Conservation (phyloP, 768 basidiomycete species). For the Amanita polypyramis region DNA sequence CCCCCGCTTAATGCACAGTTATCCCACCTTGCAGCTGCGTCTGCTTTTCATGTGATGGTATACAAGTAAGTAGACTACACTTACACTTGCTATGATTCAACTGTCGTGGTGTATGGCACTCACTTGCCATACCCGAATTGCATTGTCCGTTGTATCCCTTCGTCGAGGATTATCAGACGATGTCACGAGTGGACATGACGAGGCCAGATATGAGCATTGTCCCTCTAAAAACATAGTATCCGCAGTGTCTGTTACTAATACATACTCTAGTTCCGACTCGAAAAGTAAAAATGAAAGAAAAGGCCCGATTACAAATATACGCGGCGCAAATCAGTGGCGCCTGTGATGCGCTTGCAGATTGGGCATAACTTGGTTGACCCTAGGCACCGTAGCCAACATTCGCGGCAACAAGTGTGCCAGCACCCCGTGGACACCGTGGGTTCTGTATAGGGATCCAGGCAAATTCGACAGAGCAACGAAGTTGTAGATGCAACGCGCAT, state of each 20-base stretch:
- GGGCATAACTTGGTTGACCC: slow-evolving; percentile 77
- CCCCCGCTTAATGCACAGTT: not conserved
- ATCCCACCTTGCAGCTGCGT: not conserved
- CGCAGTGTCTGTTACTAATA: slow-evolving; percentile 6
- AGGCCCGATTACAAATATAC: slow-evolving; percentile 46
- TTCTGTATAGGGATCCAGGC: slow-evolving; percentile 67
- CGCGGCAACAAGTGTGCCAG: slow-evolving; percentile 79
- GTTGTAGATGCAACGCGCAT: slow-evolving; percentile 29
- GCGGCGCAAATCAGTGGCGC: slow-evolving; percentile 62
- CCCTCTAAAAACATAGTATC: slow-evolving; percentile 6
- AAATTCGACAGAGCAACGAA: slow-evolving; percentile 59
- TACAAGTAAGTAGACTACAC: not conserved
- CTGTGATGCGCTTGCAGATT: slow-evolving; percentile 80
- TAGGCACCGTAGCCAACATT: slow-evolving; percentile 79
- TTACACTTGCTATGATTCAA: slow-evolving; percentile 7
- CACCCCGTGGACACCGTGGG: slow-evolving; percentile 77
- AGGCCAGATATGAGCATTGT: slow-evolving; percentile 83
- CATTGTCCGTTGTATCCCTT: slow-evolving; percentile 35
- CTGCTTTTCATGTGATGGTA: not conserved
- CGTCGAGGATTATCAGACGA: slow-evolving; percentile 37
- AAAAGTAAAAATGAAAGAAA: slow-evolving; percentile 1
- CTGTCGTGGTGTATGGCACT: slow-evolving; percentile 6
- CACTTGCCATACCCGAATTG: slow-evolving; percentile 11
- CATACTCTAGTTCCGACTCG: slow-evolving; percentile 5
- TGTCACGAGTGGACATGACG: slow-evolving; percentile 48